A percentile compares a stretch with the other conserved stretches of the same genome.
phyloP scores from a whole-genome alignment of 2,329 filamentous ascomycete genomes.

The Aspergillus glaucus region DNA sequence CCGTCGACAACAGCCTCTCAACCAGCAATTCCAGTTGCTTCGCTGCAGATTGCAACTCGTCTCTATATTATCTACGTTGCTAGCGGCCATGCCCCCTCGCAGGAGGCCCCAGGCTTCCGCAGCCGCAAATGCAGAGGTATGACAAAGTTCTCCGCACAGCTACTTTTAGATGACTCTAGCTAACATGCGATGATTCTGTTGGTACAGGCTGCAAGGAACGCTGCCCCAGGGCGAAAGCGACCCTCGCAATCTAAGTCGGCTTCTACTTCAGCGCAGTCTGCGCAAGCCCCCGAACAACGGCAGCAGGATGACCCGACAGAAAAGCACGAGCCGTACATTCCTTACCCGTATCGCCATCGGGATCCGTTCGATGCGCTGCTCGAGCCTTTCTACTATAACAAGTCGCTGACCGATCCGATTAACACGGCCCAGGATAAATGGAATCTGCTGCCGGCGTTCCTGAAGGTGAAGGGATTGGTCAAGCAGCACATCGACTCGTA shows the following conservation, averaged over 20 bases:
- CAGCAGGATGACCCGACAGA: slow-evolving; percentile 9
- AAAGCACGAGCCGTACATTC: slow-evolving; percentile 12
- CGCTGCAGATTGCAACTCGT: not conserved
- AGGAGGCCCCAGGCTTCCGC: slow-evolving; percentile 28
- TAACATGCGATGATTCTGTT: slow-evolving; percentile 5
- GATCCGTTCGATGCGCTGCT: slow-evolving; percentile 56
- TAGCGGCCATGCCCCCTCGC: slow-evolving; percentile 30
- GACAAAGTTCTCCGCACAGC: slow-evolving; percentile 20
- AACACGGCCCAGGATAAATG: slow-evolving; percentile 79
- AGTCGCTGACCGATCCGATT: slow-evolving; percentile 62
- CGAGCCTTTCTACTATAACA: slow-evolving; percentile 64
- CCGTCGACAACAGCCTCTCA: not conserved
- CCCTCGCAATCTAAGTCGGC: slow-evolving; percentile 20
- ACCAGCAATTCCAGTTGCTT: not conserved
- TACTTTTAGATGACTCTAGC: slow-evolving; percentile 1
- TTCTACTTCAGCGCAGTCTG: slow-evolving; percentile 12
- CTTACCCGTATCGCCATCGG: slow-evolving; percentile 20
- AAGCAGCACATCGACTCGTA: slow-evolving; percentile 99
- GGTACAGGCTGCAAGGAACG: slow-evolving; percentile 12
- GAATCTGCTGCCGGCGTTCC: slow-evolving; percentile 92
- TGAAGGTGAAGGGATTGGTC: slow-evolving; percentile 93
- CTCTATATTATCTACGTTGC: not conserved
- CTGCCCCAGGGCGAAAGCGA: slow-evolving; percentile 20
- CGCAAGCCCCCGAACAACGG: slow-evolving; percentile 10
- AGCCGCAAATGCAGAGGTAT: slow-evolving; percentile 27